Conservation (phyloP, 768 basidiomycete genomes). For the Lactarius sp. region DNA sequence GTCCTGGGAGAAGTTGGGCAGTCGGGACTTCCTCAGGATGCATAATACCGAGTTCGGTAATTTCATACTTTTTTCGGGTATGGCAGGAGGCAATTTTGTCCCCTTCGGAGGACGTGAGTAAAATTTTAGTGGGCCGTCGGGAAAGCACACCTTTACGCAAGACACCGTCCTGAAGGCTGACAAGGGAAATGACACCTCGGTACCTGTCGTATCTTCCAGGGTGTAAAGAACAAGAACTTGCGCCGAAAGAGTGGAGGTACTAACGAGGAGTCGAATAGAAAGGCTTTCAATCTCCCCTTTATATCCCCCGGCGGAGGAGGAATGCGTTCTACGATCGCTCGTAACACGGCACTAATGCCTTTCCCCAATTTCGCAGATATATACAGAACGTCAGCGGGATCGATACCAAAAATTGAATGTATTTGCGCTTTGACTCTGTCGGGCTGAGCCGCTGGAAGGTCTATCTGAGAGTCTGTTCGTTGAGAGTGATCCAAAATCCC, state of each 20-base stretch:
- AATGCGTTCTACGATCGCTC: slow-evolving; percentile 76
- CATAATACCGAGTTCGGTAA: slow-evolving; percentile 84
- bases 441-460: slow-evolving; percentile 85
- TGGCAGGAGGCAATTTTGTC: slow-evolving; percentile 86
- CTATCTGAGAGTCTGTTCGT: slow-evolving; percentile 53
- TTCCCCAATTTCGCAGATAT: slow-evolving; percentile 93
- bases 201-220: slow-evolving; percentile 81
- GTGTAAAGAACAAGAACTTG: slow-evolving; percentile 19
- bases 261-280: slow-evolving; percentile 91
- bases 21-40: slow-evolving; percentile 85
- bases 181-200: slow-evolving; percentile 90
- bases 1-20: slow-evolving; percentile 60
- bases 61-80: slow-evolving; percentile 84
- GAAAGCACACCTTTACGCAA: slow-evolving; percentile 64
- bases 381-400: slow-evolving; percentile 64
- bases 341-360: slow-evolving; percentile 72
- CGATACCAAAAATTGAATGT: slow-evolving; percentile 73
- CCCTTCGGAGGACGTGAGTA: slow-evolving; percentile 41
- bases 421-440: slow-evolving; percentile 78
- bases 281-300: slow-evolving; percentile 63
- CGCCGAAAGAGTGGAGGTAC: slow-evolving; percentile 29
- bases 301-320: slow-evolving; percentile 66
- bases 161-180: slow-evolving; percentile 75
- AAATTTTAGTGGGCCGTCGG: not conserved
- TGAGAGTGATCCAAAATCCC: not conserved